Base-by-base conservation (phyloP, 345 rosid genomes). In the Physaria fendleri region DNA sequence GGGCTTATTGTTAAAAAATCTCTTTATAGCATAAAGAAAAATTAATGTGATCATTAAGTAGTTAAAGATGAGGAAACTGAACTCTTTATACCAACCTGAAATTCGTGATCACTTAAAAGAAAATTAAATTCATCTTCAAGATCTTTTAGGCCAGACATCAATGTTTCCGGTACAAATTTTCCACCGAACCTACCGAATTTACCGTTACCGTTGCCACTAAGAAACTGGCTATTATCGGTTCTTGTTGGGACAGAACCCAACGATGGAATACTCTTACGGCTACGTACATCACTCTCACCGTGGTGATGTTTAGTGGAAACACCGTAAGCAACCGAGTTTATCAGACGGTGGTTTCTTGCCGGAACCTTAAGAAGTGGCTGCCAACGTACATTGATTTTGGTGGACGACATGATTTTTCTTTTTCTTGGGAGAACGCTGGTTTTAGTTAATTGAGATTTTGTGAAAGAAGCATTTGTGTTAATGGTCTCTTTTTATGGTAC, bases 181-280 rank as follows among this genome's bases (percentile, higher is more conserved):
- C 97, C 95, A 30, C 97, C 95, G 63, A 81, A 86, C 62, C 59
- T 78, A 15, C 95, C 97, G 33, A 79, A 90, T 64, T 29, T 22
- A 29, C 74, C 74, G 5, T 22, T 28, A 43, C 8, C 17, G 46
- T 27, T 14, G 27, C 33, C 29, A 45, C 21, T 2, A 47, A 32
- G 15, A 38, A 27, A 46, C 50, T 5, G 47, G 5, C 33, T 29
- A n/a, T n/a, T n/a, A n/a, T n/a, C n/a, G n/a, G n/a, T n/a, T n/a
- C n/a, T n/a, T n/a, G n/a, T n/a, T 35, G 56, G 64, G 34, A 60
- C 37, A 62, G 1, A 42, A 43, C 5, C 42, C 41, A 51, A 43
- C 23, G 55, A 16, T 10, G 28, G 43, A 48, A 43, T 28, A 16
- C 6, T 28, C 12, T 14, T 34, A 18, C 25, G 14, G 24, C 45